Evolutionary conservation across 2,329 filamentous ascomycete species (phyloP).

Genomic region (Trichophyton mentagrophytes): DNA sequence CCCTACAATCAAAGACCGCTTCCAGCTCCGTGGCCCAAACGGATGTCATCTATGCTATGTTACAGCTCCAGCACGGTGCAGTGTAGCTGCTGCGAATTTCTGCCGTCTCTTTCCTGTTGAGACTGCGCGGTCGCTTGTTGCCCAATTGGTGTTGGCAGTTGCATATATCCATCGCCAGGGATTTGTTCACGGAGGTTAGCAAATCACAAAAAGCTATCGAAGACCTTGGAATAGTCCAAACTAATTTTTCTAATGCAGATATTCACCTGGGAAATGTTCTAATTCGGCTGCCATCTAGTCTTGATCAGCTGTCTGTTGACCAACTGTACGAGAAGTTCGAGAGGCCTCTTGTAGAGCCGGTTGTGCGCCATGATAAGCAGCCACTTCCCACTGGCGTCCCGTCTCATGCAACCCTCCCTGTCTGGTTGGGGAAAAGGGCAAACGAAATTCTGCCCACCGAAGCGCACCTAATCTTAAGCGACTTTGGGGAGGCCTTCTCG

Average conservation of each 20-base stretch:
- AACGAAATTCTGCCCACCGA: conserved; percentile 7
- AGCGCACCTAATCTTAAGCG: conserved; percentile 10
- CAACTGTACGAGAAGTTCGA: conserved; percentile 17
- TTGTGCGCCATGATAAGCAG: conserved; percentile 8
- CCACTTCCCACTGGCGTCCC: conserved; percentile 9
- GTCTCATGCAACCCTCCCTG: conserved; percentile 5
- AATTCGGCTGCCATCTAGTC: conserved; percentile 13
- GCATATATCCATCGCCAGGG: conserved; percentile 16
- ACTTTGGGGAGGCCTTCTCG: conserved; percentile 13
- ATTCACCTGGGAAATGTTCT: conserved; percentile 20
- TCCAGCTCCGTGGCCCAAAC: conserved; percentile 16
- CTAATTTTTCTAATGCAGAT: conserved; percentile 10
- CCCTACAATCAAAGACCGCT: conserved; percentile 18
- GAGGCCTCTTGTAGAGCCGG: conserved; percentile 11
- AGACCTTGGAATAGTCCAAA: not conserved
- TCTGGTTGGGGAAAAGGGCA: conserved; percentile 7
- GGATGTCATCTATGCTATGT: conserved; percentile 17
- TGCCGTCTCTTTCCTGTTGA: conserved; percentile 14
- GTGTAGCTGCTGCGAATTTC: conserved; percentile 14
- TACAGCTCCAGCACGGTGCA: conserved; percentile 14
- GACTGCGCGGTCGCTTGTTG: conserved; percentile 16
- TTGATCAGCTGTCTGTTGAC: conserved; percentile 15
- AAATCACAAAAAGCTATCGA: not conserved
- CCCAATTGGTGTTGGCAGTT: conserved; percentile 17
- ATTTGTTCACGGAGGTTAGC: conserved; percentile 18